Evolutionary conservation across 352 stramenopile species (phyloP).

Genomic region (Peronospora farinosa): DNA sequence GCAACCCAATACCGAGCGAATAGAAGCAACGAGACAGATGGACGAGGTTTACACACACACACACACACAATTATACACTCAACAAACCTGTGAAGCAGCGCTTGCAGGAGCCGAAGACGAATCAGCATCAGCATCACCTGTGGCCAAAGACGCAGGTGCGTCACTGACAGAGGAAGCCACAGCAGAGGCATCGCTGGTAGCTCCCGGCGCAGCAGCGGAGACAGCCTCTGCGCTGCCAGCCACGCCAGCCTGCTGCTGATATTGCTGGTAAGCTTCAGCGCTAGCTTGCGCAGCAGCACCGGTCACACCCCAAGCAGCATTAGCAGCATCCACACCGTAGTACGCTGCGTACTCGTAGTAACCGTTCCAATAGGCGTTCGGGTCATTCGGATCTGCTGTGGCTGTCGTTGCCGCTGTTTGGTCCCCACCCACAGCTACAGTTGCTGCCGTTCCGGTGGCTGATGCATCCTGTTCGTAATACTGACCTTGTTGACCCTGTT

Average conservation of each 20-base stretch:
- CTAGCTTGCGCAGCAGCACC: slow-evolving; percentile 63
- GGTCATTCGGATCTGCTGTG: slow-evolving; percentile 73
- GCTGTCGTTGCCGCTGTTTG: slow-evolving; percentile 22
- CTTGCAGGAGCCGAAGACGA: slow-evolving; percentile 16
- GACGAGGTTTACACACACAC: slow-evolving; percentile 5
- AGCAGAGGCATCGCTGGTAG: slow-evolving; percentile 11
- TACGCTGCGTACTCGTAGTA: slow-evolving; percentile 88
- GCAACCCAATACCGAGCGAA: slow-evolving; percentile 15
- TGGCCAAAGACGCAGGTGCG: slow-evolving; percentile 10
- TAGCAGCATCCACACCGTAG: slow-evolving; percentile 81
- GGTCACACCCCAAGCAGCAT: slow-evolving; percentile 79
- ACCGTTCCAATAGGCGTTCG: slow-evolving; percentile 86
- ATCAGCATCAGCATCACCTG: slow-evolving; percentile 7
- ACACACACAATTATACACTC: slow-evolving; percentile 33
- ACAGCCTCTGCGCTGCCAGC: slow-evolving; percentile 7
- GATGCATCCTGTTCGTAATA: slow-evolving; percentile 54
- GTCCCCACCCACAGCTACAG: slow-evolving; percentile 11
- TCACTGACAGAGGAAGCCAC: slow-evolving; percentile 9
- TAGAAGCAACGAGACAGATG: slow-evolving; percentile 26
- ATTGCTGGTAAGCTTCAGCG: slow-evolving; percentile 66
- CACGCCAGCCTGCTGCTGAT: slow-evolving; percentile 48
- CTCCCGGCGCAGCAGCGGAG: slow-evolving; percentile 4
- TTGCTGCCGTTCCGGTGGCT: slow-evolving; percentile 8
- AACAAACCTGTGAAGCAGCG: slow-evolving; percentile 58
- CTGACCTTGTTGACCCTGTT: slow-evolving; percentile 42